A percentile compares a stretch with the other conserved stretches of the same genome.
Conservation (phyloP, 805 yeast genomes). For the Starmera dryadoides region DNA sequence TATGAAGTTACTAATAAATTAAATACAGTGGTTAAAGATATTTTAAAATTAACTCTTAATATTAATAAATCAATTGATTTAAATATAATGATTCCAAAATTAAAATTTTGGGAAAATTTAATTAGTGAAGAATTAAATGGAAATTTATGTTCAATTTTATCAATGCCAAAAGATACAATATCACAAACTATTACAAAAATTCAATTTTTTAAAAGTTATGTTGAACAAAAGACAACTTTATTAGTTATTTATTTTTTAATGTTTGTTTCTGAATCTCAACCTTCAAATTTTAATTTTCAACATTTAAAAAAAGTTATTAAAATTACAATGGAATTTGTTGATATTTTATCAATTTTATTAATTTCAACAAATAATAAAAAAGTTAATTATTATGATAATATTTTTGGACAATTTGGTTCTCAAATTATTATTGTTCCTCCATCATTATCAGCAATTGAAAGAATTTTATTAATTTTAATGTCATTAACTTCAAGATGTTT, state of each 20-base stretch:
- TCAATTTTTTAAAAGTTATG: conserved; percentile 19
- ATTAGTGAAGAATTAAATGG: conserved; percentile 23
- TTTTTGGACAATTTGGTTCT: conserved; percentile 16
- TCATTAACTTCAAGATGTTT: conserved; percentile 21
- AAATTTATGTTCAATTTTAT: conserved; percentile 20
- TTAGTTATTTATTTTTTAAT: conserved; percentile 18
- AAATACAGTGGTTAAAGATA: conserved; percentile 22
- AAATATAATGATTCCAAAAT: conserved; percentile 25
- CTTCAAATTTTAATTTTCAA: conserved; percentile 6
- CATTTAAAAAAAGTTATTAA: conserved; percentile 9
- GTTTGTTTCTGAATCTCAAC: conserved; percentile 10
- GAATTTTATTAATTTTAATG: conserved; percentile 10
- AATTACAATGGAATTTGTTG: conserved; percentile 14
- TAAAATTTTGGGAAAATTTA: conserved; percentile 30
- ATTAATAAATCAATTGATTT: conserved; percentile 32
- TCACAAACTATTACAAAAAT: conserved; percentile 16
- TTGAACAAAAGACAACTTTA: conserved; percentile 19
- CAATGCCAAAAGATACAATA: conserved; percentile 11
- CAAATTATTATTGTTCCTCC: conserved; percentile 17
- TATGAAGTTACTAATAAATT: conserved; percentile 24
- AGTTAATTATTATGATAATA: conserved; percentile 17
- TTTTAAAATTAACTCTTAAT: conserved; percentile 32
- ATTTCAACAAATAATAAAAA: conserved; percentile 14
- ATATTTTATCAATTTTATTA: background rate
- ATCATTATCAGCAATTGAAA: conserved; percentile 13